Base-by-base conservation (phyloP, 768 basidiomycete genomes). In the Tylopilus vinaceipallidus region DNA sequence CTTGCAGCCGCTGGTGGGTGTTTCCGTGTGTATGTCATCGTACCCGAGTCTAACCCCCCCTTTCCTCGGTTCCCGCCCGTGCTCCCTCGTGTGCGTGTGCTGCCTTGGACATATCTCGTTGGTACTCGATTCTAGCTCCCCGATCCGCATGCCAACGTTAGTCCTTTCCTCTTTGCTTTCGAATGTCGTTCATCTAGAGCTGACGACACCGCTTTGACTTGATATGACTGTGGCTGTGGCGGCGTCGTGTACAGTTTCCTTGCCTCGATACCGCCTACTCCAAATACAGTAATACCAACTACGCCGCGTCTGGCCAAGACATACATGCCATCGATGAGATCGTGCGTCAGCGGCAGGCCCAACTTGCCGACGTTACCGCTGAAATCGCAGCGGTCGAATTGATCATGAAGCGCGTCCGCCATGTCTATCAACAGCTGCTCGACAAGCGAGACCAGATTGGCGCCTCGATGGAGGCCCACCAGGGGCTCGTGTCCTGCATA, bases 401-500 rank as follows among this genome's bases (percentile, higher is more conserved):
- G 6, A 48, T 57, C 47, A 49, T 63, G 53, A 34, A 50, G 9
- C 33, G 34, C 16, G 42, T 65, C 1, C 41, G 24, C 13, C 16
- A 19, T 8, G 33, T 53, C 9, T 53, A 50, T 26, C 40, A 48
- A 24, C 55, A 48, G 2, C 50, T 63, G 26, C 29, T 48, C 22
- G 55, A 52, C n/a, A 54, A 52, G 19, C 53, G 39, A 6, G 7
- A 41, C 27, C 56, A 47, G 39, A 49, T 65, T 14, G 17, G 30
- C 1, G 14, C 33, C 17, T 65, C 60, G 12, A 55, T 66, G 46
- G 30, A 53, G 4, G 43, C 30, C 2, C 64, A 69, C 42, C 53
- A 30, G 14, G 55, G 62, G 3, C 55, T 70, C 1, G 27, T 59
- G 23, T 60, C 62, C 8, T 54, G 56, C 32, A 73, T 80, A 49